These are phyloP conservation scores for Pseudonitzschia delicatissima DNA, from an alignment of 108 stramenopile genomes.

Conservation along the genomic window DNA sequence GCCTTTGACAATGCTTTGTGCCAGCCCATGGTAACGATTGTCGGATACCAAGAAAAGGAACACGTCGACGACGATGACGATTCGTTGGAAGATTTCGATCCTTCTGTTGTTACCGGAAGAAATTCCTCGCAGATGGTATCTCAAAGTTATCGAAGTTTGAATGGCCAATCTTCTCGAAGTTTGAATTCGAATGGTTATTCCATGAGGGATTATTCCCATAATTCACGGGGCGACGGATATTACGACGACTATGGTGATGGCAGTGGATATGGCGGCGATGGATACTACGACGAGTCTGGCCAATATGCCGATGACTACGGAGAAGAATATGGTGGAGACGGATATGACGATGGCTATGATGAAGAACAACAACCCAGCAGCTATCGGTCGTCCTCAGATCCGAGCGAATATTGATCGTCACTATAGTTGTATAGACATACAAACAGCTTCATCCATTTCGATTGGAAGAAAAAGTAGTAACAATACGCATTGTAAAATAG, in stretches of 20 bases:
- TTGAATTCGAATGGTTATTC: not conserved
- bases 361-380: too few relatives aligned
- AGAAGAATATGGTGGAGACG: not conserved
- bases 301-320: not conserved
- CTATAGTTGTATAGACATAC: too few relatives aligned
- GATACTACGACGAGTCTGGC: not conserved
- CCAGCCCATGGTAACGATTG: slow-evolving; percentile 41
- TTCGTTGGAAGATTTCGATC: slow-evolving; percentile 15
- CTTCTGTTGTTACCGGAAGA: not conserved
- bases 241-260: not conserved
- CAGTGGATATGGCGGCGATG: not conserved
- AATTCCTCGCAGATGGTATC: not conserved
- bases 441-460: too few relatives aligned
- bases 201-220: not conserved
- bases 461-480: too few relatives aligned
- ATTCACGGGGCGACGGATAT: not conserved
- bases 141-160: not conserved
- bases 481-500: too few relatives aligned
- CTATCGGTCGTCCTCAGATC: too few relatives aligned
- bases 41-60: slow-evolving; percentile 42
- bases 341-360: not conserved
- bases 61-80: slow-evolving; percentile 37
- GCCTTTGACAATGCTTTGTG: slow-evolving; percentile 42
- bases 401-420: too few relatives aligned
- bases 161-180: not conserved